phyloP scores from a whole-genome alignment of 2,329 filamentous ascomycete genomes.

The Aquanectria penicillioides region DNA sequence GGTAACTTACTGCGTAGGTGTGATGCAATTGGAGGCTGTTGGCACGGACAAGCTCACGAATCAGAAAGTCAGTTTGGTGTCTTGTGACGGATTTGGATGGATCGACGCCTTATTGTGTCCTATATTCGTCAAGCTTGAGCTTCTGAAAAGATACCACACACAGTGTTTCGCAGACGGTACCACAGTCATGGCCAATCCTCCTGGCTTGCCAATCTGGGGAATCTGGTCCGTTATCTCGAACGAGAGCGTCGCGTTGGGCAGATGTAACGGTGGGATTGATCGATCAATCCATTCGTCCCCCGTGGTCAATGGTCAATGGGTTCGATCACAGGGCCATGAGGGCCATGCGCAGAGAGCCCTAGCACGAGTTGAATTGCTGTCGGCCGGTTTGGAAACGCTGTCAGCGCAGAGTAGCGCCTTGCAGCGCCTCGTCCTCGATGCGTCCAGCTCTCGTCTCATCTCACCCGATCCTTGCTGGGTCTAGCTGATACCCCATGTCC shows the following conservation, averaged over 20 bases:
- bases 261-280: conserved; percentile 14
- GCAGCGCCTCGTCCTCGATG: too few relatives aligned
- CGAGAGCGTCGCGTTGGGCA: background rate
- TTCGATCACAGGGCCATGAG: conserved; percentile 13
- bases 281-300: conserved; percentile 11
- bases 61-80: conserved; percentile 17
- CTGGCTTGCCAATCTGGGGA: background rate
- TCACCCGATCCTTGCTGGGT: conserved; percentile 27
- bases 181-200: conserved; percentile 19
- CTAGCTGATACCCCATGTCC: background rate
- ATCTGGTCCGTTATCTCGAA: conserved; percentile 1
- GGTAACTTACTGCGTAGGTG: conserved; percentile 5
- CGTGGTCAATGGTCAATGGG: conserved; percentile 14
- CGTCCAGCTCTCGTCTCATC: conserved; percentile 28
- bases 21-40: conserved; percentile 18
- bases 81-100: conserved; percentile 36
- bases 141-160: conserved; percentile 16
- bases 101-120: conserved; percentile 17
- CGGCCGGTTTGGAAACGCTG: conserved; percentile 19
- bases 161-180: conserved; percentile 31
- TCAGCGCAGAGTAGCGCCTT: conserved; percentile 38
- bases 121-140: conserved; percentile 20
- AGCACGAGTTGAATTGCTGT: background rate
- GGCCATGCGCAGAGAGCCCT: background rate
- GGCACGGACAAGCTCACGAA: conserved; percentile 7